Evolutionary conservation across 1,139 yeast species (phyloP), one percentile per base, ranked within the genome.

Genomic region (Scheffersomyces stambukii): DNA sequence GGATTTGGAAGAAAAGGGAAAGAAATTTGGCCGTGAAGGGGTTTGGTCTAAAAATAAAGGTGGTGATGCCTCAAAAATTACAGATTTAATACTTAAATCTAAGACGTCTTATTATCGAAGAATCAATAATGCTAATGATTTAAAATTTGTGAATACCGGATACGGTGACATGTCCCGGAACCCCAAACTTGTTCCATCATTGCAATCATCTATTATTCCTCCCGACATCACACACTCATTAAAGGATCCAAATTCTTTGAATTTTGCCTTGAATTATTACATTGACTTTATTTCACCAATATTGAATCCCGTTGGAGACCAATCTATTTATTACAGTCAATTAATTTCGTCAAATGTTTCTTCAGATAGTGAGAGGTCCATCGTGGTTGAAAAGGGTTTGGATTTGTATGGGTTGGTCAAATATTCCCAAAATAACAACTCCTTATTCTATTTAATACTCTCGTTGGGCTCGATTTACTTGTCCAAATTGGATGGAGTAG

Each of bases 21-120:
- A 50, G 19, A 40, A 43, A 21, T 57, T 57, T 38, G 63, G 63
- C 2, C 35, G 63, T 19, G 62, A 56, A 37, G 62, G 63, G 1
- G 56, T 54, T 4, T 52, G 60, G 55, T 32, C 35, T 20, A 33
- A 33, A 16, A 19, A 23, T 11, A 19, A 27, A n/a, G n/a, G n/a
- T n/a, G n/a, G 10, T 25, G 22, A 28, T 12, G 36, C 32, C 5
- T 38, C 33, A 24, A 32, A 39, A 16, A 30, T 40, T 3, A 29
- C 32, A 13, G 38, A 37, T 14, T 28, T 48, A 9, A 36, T 40
- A 6, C 12, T 32, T 20, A 37, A 38, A 27, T 37, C 45, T 13
- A 37, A 35, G 23, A 16, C 22, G 6, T 31, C 52, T 6, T 32
- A 42, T 27, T 49, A 43, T 30, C 33, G 36, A 8, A 16, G 29